A percentile compares a stretch with the other conserved stretches of the same genome.
Evolutionary conservation across 2,329 filamentous ascomycete genomes (phyloP).

Genomic region (Ascochyta viciae-villosae): DNA sequence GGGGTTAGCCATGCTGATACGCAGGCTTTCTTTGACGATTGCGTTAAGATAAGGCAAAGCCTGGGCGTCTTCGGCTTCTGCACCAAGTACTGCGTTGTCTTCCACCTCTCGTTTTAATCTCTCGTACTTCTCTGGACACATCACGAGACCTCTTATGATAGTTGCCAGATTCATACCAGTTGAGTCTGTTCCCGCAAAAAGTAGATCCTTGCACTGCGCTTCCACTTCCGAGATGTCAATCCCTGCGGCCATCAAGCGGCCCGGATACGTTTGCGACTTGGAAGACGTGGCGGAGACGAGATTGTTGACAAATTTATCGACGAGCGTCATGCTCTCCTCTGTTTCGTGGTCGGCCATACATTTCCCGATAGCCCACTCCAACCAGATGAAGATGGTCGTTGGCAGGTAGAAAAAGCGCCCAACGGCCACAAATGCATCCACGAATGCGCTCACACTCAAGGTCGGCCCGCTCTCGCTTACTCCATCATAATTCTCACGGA

Average conservation of each 20-base stretch:
- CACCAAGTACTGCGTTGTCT: constrained; percentile 19
- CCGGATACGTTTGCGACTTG: constrained; percentile 56
- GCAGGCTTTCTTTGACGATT: constrained; percentile 55
- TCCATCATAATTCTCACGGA: constrained; percentile 60
- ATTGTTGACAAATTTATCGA: constrained; percentile 54
- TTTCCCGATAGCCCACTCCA: constrained; percentile 50
- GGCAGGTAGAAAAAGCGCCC: constrained; percentile 63
- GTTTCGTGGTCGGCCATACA: constrained; percentile 45
- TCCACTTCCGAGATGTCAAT: constrained; percentile 55
- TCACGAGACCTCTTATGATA: constrained; percentile 26
- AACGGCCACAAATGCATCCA: constrained; percentile 63
- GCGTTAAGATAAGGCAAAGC: constrained; percentile 55
- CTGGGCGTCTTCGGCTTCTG: constrained; percentile 23
- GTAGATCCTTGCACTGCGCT: constrained; percentile 61
- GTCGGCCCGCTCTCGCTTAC: constrained; percentile 45
- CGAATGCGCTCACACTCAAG: constrained; percentile 57
- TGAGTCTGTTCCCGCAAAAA: constrained; percentile 42
- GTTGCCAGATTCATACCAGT: constrained; percentile 40
- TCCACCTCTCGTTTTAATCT: constrained; percentile 30
- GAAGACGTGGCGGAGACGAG: constrained; percentile 47
- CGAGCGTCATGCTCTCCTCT: constrained; percentile 46
- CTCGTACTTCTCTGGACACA: constrained; percentile 30
- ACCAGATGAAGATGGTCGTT: constrained; percentile 48
- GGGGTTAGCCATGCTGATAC: constrained; percentile 53
- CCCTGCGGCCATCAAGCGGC: constrained; percentile 55